Base-by-base conservation (phyloP, 768 basidiomycete species). In the Tulasnella calospora region DNA sequence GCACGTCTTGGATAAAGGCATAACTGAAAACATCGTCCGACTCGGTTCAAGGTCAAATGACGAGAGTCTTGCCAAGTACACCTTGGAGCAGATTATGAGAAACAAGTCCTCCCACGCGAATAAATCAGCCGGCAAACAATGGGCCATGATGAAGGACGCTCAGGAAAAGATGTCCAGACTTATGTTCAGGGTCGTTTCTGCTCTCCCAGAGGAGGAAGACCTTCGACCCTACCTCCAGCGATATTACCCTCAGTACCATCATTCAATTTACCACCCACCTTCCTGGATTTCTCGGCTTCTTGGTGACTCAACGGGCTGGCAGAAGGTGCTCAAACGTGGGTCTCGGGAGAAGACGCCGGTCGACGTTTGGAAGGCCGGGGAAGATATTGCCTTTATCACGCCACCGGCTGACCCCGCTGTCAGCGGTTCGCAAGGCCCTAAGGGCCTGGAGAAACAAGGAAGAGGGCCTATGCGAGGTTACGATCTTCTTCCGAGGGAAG, bases 11-110 rank as follows among this genome's bases (percentile, higher is more conserved):
- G 91, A 94, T 79, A 88, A 88, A 0, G 82, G 83, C 0, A 92
- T 94, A 80, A 93, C 92, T 0, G 83, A 84, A 0, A 88, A 89
- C 47, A 85, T 94, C 33, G 88, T 93, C 2, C 90, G 93, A 0
- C 85, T 93, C 8, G 93, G 93, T 0, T 87, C 90, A n/a, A 77
- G 82, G 0, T 81, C 81, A n/a, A 69, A 80, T 23, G 81, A 82
- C 51, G 77, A 80, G 35, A 46, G 74, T 7, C 72, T 83, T 33
- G 57, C 41, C 41, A 36, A 40, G 23, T 41, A 15, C 7, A n/a
- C 51, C 12, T 67, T 57, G 73, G 44, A 40, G 57, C 57, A 41
- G 46, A 55, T 46, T 21, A 9, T 41, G n/a, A 30, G 21, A 9
- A 46, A n/a, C 41, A 33, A 23, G 40, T 17, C 17, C 15, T n/a